These are phyloP conservation scores for Sapria himalayana DNA, from an alignment of 345 rosid species.

Conservation along the genomic window DNA sequence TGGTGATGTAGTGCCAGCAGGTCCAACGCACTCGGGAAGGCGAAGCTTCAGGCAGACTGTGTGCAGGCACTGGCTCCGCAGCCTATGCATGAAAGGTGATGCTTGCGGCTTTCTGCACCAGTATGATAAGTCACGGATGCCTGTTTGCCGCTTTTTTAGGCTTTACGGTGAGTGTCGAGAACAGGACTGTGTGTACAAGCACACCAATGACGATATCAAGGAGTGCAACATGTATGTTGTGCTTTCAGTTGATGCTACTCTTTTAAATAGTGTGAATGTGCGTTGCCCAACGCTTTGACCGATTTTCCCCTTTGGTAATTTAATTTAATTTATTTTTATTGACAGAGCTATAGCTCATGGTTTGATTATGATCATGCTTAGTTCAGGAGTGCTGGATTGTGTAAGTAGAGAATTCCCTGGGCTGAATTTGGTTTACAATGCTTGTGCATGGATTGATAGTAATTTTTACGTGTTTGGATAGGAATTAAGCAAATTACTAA, in stretches of 20 bases:
- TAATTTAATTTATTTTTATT: no score
- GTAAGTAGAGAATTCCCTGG: no score
- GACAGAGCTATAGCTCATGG: no score
- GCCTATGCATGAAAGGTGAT: constrained; percentile 98
- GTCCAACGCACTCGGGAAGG: constrained; percentile 22
- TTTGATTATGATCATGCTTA: no score
- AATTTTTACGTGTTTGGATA: no score
- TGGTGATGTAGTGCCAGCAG: constrained; percentile 5
- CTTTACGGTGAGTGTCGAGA: constrained; percentile 89
- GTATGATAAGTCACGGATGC: constrained; percentile 95
- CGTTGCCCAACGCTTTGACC: no score
- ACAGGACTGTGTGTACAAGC: constrained; percentile 94
- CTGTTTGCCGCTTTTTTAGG: constrained; percentile 78
- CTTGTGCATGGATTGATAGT: no score
- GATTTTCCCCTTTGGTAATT: not conserved
- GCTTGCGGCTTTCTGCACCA: constrained; percentile 96
- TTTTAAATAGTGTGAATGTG: no score
- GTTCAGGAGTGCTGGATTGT: no score
- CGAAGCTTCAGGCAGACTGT: constrained; percentile 96
- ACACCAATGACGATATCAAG: constrained; percentile 90
- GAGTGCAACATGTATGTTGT: constrained; percentile 83
- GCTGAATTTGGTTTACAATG: no score
- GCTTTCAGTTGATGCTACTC: not conserved
- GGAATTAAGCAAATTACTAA: no score
- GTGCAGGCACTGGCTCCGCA: constrained; percentile 95